Percentiles rank a stretch among this genome's conserved stretches.
Conservation (phyloP, 1,284 basidiomycete genomes). For the Cerioporus squamosus region DNA sequence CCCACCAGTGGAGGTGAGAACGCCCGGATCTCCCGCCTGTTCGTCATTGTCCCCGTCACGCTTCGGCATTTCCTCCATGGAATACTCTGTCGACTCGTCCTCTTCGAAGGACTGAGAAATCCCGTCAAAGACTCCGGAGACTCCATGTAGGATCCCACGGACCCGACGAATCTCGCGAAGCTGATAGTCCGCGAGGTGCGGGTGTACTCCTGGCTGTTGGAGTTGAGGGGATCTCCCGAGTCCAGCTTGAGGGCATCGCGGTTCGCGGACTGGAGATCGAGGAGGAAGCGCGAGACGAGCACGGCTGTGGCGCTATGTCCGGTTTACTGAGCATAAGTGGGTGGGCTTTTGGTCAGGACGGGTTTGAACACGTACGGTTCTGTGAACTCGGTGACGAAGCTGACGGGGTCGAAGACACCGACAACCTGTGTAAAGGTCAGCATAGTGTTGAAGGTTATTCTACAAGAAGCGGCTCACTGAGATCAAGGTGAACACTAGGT, state of each 20-base stretch:
- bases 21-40: too few species aligned
- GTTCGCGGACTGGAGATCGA: constrained; percentile 1
- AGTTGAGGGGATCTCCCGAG: neutral
- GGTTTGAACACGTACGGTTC: constrained; percentile 1
- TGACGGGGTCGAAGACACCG: neutral
- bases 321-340: neutral
- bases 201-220: neutral
- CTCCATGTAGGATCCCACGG: neutral
- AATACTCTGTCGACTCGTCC: too few species aligned
- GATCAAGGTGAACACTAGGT: neutral
- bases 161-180: neutral
- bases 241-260: neutral
- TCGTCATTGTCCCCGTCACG: too few species aligned
- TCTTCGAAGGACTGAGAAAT: too few species aligned
- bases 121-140: too few species aligned
- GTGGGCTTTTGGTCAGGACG: too few species aligned
- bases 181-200: neutral
- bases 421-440: neutral
- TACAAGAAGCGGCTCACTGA: neutral
- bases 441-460: neutral
- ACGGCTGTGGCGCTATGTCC: neutral
- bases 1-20: too few species aligned
- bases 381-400: neutral
- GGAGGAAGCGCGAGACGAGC: neutral
- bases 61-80: too few species aligned